Conservation (phyloP, 495 filamentous ascomycete genomes). For the Thermochaetoides thermophila region DNA sequence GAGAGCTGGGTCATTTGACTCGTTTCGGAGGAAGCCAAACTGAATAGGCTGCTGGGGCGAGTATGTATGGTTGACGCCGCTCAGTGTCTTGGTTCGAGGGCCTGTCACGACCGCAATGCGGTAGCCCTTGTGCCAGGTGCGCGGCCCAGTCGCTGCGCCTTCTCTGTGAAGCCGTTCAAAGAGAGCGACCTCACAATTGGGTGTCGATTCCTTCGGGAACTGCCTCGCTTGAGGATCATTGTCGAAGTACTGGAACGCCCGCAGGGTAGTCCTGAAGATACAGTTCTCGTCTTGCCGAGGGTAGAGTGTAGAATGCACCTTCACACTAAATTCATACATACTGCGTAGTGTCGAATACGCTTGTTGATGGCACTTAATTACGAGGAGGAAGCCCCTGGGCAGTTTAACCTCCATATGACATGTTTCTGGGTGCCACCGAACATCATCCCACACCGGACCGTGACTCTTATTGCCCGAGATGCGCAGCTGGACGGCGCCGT, state of each 20-base stretch:
- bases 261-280: constrained; percentile 48
- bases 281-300: constrained; percentile 48
- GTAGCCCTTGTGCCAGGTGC: constrained; percentile 59
- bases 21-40: constrained; percentile 56
- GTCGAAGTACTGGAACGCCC: constrained; percentile 63
- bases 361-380: constrained; percentile 51
- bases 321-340: constrained; percentile 65
- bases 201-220: constrained; percentile 60
- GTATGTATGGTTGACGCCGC: constrained; percentile 51
- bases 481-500: constrained; percentile 55
- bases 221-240: constrained; percentile 42
- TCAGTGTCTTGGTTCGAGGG: constrained; percentile 57
- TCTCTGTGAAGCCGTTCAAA: constrained; percentile 53
- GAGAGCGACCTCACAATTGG: constrained; percentile 49
- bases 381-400: constrained; percentile 51
- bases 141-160: constrained; percentile 49
- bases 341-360: constrained; percentile 65
- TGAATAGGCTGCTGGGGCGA: constrained; percentile 46
- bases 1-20: constrained; percentile 49
- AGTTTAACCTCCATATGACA: constrained; percentile 48
- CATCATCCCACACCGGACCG: constrained; percentile 65
- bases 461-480: constrained; percentile 51
- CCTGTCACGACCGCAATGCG: constrained; percentile 61
- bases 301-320: constrained; percentile 53
- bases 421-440: constrained; percentile 55